Evolutionary conservation across 2,329 filamentous ascomycete species (phyloP).

Genomic region (Penicillium janthinellum): DNA sequence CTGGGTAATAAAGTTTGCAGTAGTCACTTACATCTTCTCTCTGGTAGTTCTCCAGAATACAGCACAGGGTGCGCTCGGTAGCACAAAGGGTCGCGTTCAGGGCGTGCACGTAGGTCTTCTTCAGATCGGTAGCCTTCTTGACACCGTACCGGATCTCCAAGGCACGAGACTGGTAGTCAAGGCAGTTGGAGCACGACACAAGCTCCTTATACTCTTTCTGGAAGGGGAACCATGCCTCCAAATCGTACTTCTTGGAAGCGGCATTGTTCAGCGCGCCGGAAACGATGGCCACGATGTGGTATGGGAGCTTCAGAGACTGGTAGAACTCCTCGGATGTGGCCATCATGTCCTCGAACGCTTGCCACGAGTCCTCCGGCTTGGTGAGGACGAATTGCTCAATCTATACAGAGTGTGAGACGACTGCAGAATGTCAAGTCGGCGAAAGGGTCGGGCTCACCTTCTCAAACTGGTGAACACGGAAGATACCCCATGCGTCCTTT

Average conservation of each 20-base stretch:
- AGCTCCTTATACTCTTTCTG: slow-evolving; percentile 98
- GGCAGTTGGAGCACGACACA: slow-evolving; percentile 97
- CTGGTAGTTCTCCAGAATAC: slow-evolving; percentile 96
- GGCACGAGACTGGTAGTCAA: slow-evolving; percentile 92
- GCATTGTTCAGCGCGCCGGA: slow-evolving; percentile 94
- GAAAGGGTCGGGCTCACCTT: slow-evolving; percentile 57
- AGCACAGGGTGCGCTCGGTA: slow-evolving; percentile 90
- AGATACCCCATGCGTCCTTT: slow-evolving; percentile 95
- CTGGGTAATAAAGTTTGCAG: neutral
- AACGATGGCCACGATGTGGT: slow-evolving; percentile 90
- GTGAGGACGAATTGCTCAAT: slow-evolving; percentile 79
- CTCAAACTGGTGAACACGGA: slow-evolving; percentile 97
- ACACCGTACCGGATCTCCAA: slow-evolving; percentile 89
- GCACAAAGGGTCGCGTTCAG: slow-evolving; percentile 89
- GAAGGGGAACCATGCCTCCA: slow-evolving; percentile 96
- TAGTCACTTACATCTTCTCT: slow-evolving; percentile 68
- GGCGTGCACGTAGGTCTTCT: slow-evolving; percentile 93
- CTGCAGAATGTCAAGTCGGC: neutral
- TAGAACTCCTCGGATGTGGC: slow-evolving; percentile 91
- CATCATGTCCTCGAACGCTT: slow-evolving; percentile 94
- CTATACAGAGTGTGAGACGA: slow-evolving; percentile 35
- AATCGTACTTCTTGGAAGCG: slow-evolving; percentile 87
- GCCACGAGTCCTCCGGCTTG: slow-evolving; percentile 88
- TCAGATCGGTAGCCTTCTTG: slow-evolving; percentile 80
- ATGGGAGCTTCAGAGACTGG: slow-evolving; percentile 82